Conservation (phyloP, 1,284 basidiomycete genomes). For the Tausonia pullulans region DNA sequence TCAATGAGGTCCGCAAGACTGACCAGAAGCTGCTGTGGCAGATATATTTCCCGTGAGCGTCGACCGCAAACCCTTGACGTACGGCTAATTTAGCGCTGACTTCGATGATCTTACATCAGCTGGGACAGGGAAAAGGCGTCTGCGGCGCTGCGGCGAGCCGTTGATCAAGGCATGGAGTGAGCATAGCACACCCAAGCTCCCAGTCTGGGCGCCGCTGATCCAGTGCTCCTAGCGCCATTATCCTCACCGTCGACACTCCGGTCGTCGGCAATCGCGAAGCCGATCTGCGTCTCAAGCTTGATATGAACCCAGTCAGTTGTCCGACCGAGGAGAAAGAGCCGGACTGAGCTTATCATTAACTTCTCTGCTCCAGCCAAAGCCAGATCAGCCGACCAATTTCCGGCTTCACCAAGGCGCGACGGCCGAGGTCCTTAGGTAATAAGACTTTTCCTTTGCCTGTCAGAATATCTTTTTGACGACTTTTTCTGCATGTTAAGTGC, state of each 20-base stretch:
- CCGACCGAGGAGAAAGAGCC: background rate
- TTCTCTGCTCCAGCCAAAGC: background rate
- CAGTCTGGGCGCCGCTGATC: too few relatives aligned
- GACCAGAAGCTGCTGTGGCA: constrained; percentile 36
- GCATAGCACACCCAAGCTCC: too few relatives aligned
- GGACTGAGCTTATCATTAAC: constrained; percentile 5
- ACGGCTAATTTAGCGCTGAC: too few relatives aligned
- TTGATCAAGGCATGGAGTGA: constrained; percentile 8
- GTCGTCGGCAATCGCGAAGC: constrained; percentile 10
- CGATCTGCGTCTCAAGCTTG: constrained; percentile 9
- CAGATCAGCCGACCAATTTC: too few relatives aligned
- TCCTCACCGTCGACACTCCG: constrained; percentile 15
- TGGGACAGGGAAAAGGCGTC: background rate
- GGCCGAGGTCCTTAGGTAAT: background rate
- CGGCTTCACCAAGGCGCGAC: too few relatives aligned
- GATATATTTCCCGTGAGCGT: too few relatives aligned
- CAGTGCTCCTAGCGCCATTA: background rate
- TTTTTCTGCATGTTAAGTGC: constrained; percentile 10
- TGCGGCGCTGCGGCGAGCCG: background rate
- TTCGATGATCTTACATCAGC: constrained; percentile 7
- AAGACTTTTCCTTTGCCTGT: too few relatives aligned
- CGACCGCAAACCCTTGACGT: too few relatives aligned
- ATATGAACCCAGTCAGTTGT: constrained; percentile 9
- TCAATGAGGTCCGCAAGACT: constrained; percentile 34
- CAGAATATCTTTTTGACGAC: too few relatives aligned